These are phyloP conservation scores for Phytophthora syringae DNA, from an alignment of 352 stramenopile genomes.

Conservation along the genomic window DNA sequence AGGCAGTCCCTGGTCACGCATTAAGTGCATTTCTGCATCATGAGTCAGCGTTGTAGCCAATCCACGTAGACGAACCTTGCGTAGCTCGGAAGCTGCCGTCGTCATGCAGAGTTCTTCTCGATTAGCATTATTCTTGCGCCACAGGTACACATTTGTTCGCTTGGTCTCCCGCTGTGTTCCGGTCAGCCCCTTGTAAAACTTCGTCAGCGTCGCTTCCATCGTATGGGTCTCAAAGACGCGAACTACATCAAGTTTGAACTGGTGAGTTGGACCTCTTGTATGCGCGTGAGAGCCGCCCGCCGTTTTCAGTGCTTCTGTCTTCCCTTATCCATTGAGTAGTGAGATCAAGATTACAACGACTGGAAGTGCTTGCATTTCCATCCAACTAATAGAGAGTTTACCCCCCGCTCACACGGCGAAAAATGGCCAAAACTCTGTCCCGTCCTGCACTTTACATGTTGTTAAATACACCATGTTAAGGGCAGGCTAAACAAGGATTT, in stretches of 20 bases:
- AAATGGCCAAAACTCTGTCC: no score
- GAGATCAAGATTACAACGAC: background rate
- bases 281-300: no score
- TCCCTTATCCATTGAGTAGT: background rate
- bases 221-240: background rate
- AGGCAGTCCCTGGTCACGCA: background rate
- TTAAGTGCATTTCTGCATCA: background rate
- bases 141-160: no score
- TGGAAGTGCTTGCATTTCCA: background rate
- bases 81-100: background rate
- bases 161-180: no score
- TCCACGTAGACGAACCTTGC: background rate
- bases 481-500: no score
- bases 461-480: no score
- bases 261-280: background rate
- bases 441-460: no score
- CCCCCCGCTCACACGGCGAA: no score
- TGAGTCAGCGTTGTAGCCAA: background rate
- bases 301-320: background rate
- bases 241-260: background rate
- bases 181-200: no score
- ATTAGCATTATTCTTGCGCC: background rate
- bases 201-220: no score
- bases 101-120: background rate
- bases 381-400: no score